Evolutionary conservation across 495 filamentous ascomycete species (phyloP), one percentile per base, ranked within the genome.

Genomic region (Parathielavia hyrcaniae): DNA sequence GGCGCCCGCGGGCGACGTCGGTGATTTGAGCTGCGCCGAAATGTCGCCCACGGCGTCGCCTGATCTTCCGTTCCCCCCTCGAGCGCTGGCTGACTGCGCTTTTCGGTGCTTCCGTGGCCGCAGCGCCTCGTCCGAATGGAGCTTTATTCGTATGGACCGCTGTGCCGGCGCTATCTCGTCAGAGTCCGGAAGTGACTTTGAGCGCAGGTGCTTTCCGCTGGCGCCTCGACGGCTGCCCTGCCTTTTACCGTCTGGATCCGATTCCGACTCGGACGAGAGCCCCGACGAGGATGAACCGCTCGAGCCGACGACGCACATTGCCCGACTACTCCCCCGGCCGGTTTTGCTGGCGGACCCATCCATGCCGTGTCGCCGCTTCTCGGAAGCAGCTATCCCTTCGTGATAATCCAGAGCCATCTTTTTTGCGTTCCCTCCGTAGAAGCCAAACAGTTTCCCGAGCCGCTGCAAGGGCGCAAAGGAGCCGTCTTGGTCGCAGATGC

Each of bases 61-160:
- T 2, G 50, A 30, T 8, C 41, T 20, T 0, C 22, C 46, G 51
- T 8, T 44, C 1, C 69, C 62, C 1, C 69, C 62, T 67, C 66
- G 63, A 8, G 63, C 62, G 58, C 69, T 74, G 14, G 70, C 62
- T 7, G 78, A 80, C 58, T 74, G 73, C n/a, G 71, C 68, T 59
- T 77, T 79, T 53, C 71, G 73, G 62, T 81, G 80, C 64, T 83
- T 86, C 60, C 86, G 81, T 62, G 83, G 79, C 59, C 79, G 75
- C 58, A 81, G 69, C 2, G 77, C 75, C 47, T 95, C 89, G 66
- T 97, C 91, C 61, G 89, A 88, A 70, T 91, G 82, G 14, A 96
- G 78, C 69, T 95, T 95, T 63, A 97, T 96, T 32, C 90, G 81
- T 60, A 96, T 95, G 16, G 90, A 92, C 34, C 90, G 83, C 60